phyloP scores from a whole-genome alignment of 2,329 filamentous ascomycete species.

The Coleophoma cylindrospora region DNA sequence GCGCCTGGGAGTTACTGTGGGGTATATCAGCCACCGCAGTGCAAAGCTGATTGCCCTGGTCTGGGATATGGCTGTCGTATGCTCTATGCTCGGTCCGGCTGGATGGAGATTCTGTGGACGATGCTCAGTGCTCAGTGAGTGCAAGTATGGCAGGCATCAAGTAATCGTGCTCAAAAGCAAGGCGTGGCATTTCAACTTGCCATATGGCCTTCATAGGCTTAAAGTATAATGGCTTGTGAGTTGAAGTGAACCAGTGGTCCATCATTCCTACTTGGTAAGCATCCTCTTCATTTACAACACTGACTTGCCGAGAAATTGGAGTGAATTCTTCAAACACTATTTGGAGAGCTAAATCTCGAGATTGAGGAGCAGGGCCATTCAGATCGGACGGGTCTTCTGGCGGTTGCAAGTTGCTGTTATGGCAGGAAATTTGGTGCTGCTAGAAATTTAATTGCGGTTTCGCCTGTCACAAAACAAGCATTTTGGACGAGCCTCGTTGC shows the following conservation, averaged over 20 bases:
- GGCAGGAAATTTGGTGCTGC: not conserved
- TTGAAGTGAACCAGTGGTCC: conserved; percentile 1
- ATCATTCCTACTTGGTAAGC: not conserved
- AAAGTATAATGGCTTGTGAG: not conserved
- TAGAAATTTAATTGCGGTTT: not conserved
- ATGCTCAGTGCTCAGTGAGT: not conserved
- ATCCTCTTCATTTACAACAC: not conserved
- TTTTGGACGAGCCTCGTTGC: not conserved
- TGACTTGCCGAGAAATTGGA: not conserved
- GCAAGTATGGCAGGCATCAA: not conserved
- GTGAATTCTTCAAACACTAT: too few relatives aligned
- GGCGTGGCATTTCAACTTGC: not conserved
- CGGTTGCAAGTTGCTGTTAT: not conserved
- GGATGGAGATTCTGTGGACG: not conserved
- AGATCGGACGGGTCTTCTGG: not conserved
- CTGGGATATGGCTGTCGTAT: not conserved
- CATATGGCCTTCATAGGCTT: not conserved
- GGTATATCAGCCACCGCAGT: not conserved
- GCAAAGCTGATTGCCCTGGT: not conserved
- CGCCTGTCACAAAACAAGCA: not conserved
- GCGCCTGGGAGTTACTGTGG: not conserved
- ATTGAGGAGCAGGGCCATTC: too few relatives aligned
- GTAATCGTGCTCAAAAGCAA: not conserved
- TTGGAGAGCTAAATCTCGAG: too few relatives aligned
- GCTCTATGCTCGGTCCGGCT: not conserved